Evolutionary conservation across 2,329 filamentous ascomycete species (phyloP), one percentile per base, ranked within the genome.

Genomic region (Aspergillus neoniger): DNA sequence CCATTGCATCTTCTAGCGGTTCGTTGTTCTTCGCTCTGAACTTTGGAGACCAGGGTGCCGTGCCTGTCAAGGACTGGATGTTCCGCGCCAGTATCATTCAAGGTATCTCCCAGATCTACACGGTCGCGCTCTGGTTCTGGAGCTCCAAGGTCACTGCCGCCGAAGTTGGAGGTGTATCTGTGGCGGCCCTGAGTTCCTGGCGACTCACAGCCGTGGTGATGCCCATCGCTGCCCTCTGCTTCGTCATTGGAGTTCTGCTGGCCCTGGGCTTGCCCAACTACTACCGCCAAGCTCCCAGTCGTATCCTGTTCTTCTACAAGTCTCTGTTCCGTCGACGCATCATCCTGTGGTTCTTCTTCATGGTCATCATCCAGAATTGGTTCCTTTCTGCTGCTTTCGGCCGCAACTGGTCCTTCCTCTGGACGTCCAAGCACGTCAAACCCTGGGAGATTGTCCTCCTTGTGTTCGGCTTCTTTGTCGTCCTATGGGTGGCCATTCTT

Each of bases 21-120:
- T 85, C 83, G 1, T 79, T 89, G 60, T 87, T 85, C 77, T 89
- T 89, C 68, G 82, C 86, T 2, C 80, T 88, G 55, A 89, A 89
- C 72, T 88, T 88, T 67, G 86, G 86, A 59, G 83, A 84, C 65
- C 85, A 87, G 76, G 84, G 84, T 48, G 85, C 85, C 50, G 81
- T 83, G 2, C 84, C 86, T 4, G 82, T 87, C 44, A 86, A 83
- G 69, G 80, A 84, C 43, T 88, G 86, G 86, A 85, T 86, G 17
- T 86, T 86, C 74, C 82, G 87, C 55, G 87, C 87, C n/a, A 86
- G 85, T 67, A 72, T 85, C 10, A 87, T 89, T 50, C 85, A 88
- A 70, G 87, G 87, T 50, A 86, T 86, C 5, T 86, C 88, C 68
- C 86, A 89, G 69, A 77, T 86, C 59, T 89, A 88, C 71, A 81